Evolutionary conservation across 768 basidiomycete genomes (phyloP), one percentile per base, ranked within the genome.

Genomic region (Auriscalpium microsporum): DNA sequence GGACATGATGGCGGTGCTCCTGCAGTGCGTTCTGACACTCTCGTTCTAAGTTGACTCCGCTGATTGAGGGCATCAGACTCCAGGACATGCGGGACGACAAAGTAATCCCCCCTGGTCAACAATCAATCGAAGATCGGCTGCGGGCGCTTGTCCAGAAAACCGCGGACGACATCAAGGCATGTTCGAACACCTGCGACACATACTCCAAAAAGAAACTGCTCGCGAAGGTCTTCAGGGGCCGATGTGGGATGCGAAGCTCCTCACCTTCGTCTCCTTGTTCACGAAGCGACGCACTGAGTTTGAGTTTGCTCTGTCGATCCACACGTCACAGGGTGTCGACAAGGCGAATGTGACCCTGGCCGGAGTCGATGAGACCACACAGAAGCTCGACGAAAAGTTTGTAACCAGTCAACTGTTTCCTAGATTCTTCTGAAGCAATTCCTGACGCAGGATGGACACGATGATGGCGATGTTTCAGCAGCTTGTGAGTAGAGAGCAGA

Each of bases 1-100:
- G 55, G 71, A 79, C 44, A 72, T 77, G 69, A 77, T 81, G 73
- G 53, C 63, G 11, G 50, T 46, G 7, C 50, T 59, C 10, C 33
- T 59, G 13, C 48, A 48, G 58, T 59, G 37, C 19, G 58, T 53
- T 10, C 8, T 33, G 10, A 5, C 23, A 6, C 8, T 13, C 11
- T 33, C 35, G 13, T 4, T n/a, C 16, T 2, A 28, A 28, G 7
- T 5, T 9, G 28, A 5, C 8, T 58, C 13, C 45, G 45, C 5
- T 14, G 14, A 42, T 14, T 9, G 40, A 14, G 14, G 13, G 6
- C 33, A 47, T 0, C 54, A 73, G 73, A 37, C 64, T 76, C 3
- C 64, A 62, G 48, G 59, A 66, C 19, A 58, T 72, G 40, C 64
- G 60, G 23, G 70, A 72, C 40, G 56, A 67, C 1, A 61, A 66